Percentiles rank a stretch among this genome's conserved stretches.
These are phyloP conservation scores for Talaromyces ruber DNA, from an alignment of 495 filamentous ascomycete species.

Conservation along the genomic window DNA sequence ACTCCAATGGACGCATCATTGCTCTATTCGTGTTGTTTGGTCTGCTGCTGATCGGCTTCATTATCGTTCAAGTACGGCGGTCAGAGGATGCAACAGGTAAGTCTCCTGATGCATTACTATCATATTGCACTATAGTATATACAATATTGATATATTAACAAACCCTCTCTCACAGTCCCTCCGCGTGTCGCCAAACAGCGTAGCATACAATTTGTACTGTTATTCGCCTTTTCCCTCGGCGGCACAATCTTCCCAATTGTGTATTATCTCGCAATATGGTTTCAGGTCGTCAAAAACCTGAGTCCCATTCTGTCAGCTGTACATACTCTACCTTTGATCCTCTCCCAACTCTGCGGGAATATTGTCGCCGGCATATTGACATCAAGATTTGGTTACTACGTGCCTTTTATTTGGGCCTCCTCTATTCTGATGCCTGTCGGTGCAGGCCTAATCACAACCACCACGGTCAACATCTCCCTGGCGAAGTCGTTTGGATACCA, in stretches of 20 bases:
- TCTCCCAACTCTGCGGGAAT: too few relatives aligned
- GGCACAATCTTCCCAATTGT: slow-evolving; percentile 25
- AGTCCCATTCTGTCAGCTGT: slow-evolving; percentile 21
- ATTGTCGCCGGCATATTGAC: slow-evolving; percentile 10
- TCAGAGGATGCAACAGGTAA: not conserved
- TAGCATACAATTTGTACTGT: not conserved
- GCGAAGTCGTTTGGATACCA: not conserved
- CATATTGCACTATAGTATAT: too few relatives aligned
- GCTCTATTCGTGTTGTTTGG: slow-evolving; percentile 16
- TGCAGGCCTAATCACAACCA: slow-evolving; percentile 2
- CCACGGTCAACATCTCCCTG: not conserved
- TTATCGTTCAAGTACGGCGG: slow-evolving; percentile 11
- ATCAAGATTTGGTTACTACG: slow-evolving; percentile 20
- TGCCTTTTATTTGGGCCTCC: slow-evolving; percentile 47
- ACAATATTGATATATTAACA: too few relatives aligned
- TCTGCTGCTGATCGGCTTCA: slow-evolving; percentile 15
- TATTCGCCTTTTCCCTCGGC: not conserved
- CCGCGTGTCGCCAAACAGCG: not conserved
- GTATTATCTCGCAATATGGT: not conserved
- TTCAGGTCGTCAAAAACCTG: slow-evolving; percentile 10
- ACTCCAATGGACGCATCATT: slow-evolving; percentile 12
- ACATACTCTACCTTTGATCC: slow-evolving; percentile 14
- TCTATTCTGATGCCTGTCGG: slow-evolving; percentile 13
- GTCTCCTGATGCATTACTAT: too few relatives aligned
- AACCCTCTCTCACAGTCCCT: not conserved